A percentile compares a stretch with the other conserved stretches of the same genome.
Conservation (phyloP, 768 basidiomycete genomes). For the Tephrocybe sp. region DNA sequence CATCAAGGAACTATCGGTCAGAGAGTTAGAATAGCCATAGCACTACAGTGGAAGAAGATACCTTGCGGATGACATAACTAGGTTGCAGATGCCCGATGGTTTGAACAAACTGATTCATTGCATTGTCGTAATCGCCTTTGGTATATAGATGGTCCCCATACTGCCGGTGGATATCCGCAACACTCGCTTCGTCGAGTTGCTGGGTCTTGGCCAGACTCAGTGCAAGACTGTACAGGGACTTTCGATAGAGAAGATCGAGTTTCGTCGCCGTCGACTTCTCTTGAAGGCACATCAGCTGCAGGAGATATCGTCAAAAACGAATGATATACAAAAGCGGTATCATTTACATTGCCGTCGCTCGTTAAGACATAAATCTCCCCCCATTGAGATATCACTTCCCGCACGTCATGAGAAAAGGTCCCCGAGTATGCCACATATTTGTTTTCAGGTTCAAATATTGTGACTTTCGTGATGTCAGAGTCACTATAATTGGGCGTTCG, state of each 20-base stretch:
- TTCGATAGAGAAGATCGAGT: slow-evolving; percentile 80
- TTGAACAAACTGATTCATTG: slow-evolving; percentile 89
- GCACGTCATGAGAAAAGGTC: slow-evolving; percentile 78
- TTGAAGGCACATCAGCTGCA: slow-evolving; percentile 60
- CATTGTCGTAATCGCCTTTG: slow-evolving; percentile 89
- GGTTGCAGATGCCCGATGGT: slow-evolving; percentile 89
- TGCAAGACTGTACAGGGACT: slow-evolving; percentile 76
- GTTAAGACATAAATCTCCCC: slow-evolving; percentile 76
- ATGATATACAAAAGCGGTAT: not conserved
- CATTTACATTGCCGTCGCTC: slow-evolving; percentile 70
- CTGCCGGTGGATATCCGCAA: slow-evolving; percentile 86
- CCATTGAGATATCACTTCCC: slow-evolving; percentile 81
- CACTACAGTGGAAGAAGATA: slow-evolving; percentile 23
- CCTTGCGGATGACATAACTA: slow-evolving; percentile 97
- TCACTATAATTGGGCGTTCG: slow-evolving; percentile 41
- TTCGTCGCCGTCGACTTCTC: slow-evolving; percentile 86
- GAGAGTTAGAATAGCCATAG: not conserved
- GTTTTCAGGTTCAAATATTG: slow-evolving; percentile 89
- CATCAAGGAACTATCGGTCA: slow-evolving; percentile 81
- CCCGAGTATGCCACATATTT: slow-evolving; percentile 85
- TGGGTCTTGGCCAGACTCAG: slow-evolving; percentile 81
- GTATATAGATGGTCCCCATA: slow-evolving; percentile 90
- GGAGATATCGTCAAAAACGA: not conserved
- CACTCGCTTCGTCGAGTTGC: slow-evolving; percentile 62
- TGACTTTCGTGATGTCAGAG: slow-evolving; percentile 72